These are phyloP conservation scores for Hypoxylon intermedium DNA, from an alignment of 495 filamentous ascomycete species.

Conservation along the genomic window DNA sequence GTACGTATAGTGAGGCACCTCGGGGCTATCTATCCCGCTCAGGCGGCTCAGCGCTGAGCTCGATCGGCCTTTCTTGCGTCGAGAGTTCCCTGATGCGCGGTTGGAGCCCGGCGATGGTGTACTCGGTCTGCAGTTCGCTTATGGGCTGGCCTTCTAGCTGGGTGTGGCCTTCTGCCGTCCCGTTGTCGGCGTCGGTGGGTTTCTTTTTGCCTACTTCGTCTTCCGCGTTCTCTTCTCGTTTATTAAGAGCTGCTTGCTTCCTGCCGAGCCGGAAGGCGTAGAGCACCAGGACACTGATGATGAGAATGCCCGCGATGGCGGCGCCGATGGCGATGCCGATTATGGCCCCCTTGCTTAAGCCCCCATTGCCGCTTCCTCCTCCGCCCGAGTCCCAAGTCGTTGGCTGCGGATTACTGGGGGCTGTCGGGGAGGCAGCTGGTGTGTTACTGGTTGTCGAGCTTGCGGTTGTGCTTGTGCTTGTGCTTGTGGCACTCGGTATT, in stretches of 20 bases:
- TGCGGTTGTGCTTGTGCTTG: background rate
- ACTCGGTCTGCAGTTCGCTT: constrained; percentile 25
- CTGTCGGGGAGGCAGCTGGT: background rate
- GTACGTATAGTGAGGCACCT: no score
- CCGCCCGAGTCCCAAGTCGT: background rate
- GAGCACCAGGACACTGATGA: constrained; percentile 26
- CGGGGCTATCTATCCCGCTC: constrained; percentile 12
- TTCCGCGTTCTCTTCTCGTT: constrained; percentile 2
- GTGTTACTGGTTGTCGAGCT: background rate
- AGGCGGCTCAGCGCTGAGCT: constrained; percentile 30
- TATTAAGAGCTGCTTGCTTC: background rate
- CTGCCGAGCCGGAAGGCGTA: constrained; percentile 34
- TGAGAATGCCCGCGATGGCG: constrained; percentile 12
- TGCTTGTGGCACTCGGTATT: background rate
- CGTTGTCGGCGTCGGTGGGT: background rate
- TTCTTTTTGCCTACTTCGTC: background rate
- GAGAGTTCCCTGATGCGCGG: constrained; percentile 22
- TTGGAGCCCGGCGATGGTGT: constrained; percentile 20
- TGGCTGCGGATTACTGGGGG: background rate
- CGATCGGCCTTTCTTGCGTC: constrained; percentile 28
- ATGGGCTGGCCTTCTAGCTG: constrained; percentile 27
- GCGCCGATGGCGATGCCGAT: constrained; percentile 40
- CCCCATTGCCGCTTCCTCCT: background rate
- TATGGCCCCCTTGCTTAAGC: constrained; percentile 32
- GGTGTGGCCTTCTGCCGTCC: background rate